phyloP scores from a whole-genome alignment of 83 land plant genomes.

The Picea engelmannii region DNA sequence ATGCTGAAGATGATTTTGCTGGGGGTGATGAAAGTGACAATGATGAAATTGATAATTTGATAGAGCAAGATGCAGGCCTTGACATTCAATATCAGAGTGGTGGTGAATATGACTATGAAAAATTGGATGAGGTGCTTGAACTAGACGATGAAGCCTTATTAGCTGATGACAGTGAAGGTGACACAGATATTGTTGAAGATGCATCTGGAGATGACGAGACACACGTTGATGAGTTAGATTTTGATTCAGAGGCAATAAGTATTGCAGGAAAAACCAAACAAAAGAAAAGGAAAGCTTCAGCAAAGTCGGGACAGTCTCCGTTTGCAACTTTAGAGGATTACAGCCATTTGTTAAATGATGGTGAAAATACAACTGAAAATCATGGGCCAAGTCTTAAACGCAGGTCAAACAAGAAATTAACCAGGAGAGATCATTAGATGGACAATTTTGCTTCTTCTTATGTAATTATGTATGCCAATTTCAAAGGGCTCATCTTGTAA shows the following conservation, averaged over 20 bases:
- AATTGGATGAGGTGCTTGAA: constrained; percentile 39
- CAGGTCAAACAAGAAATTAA: no score
- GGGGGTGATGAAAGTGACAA: no score
- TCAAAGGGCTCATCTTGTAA: no score
- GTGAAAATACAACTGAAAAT: constrained; percentile 5
- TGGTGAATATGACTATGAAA: no score
- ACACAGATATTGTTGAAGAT: constrained; percentile 9
- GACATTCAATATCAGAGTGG: no score
- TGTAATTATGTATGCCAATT: no score
- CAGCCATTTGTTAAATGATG: constrained; percentile 60
- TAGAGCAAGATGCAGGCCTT: no score
- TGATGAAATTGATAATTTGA: no score
- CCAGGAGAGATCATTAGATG: no score
- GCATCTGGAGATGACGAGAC: constrained; percentile 16
- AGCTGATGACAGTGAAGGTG: constrained; percentile 61
- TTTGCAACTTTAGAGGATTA: constrained; percentile 94
- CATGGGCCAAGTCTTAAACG: no score
- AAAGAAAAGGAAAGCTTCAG: constrained; percentile 25
- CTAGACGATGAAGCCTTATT: constrained; percentile 70
- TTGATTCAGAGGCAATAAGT: constrained; percentile 24
- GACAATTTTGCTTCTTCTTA: no score
- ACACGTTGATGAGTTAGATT: constrained; percentile 17
- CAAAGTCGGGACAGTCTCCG: constrained; percentile 46
- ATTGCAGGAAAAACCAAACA: constrained; percentile 6
- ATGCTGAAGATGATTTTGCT: no score